Evolutionary conservation across 2,329 filamentous ascomycete genomes (phyloP), one percentile per base, ranked within the genome.

Genomic region (Trichoderma sp.): DNA sequence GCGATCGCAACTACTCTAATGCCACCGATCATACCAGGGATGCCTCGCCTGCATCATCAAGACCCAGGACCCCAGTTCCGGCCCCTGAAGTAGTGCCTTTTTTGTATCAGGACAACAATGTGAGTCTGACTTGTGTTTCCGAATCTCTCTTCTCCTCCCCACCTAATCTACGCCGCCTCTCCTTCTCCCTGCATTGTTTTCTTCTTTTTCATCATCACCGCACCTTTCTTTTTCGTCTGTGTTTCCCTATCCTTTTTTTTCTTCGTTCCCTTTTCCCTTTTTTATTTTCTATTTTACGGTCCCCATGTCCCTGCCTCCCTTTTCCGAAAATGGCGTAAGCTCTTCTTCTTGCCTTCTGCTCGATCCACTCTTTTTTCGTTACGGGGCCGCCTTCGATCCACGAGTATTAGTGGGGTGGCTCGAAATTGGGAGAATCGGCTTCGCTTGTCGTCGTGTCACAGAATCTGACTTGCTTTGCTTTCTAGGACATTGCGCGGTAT

Each of bases 31-130:
- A 91, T 74, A 90, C 90, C 72, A 85, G 90, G 71, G 91, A 94
- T 72, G 86, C 85, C 57, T 96, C 94, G 65, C 93, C 93, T 52
- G 87, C 88, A 64, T 89, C 88, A 37, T 94, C 92, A 33, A 87
- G 93, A 73, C 93, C 94, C 59, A 87, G 91, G 74, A 97, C 93
- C n/a, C 94, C 94, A 14, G 85, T 94, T 63, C 92, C 92, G 53
- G 93, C 92, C 14, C 96, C 93, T 76, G 95, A 98, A 80, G 94
- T 99, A 69, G 96, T 97, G 49, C 96, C 96, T n/a, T 99, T 97
- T 86, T 86, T 97, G 71, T 98, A 96, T 78, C 96, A 98, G 80
- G 93, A 96, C 70, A 81, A 81, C 70, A 78, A 92, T 83, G 91
- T 92, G 79, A 83, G 89, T 86, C 72, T 68, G 69, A 69, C 69